phyloP scores from a whole-genome alignment of 2,329 filamentous ascomycete genomes.

The Pseudodiploospora longispora region DNA sequence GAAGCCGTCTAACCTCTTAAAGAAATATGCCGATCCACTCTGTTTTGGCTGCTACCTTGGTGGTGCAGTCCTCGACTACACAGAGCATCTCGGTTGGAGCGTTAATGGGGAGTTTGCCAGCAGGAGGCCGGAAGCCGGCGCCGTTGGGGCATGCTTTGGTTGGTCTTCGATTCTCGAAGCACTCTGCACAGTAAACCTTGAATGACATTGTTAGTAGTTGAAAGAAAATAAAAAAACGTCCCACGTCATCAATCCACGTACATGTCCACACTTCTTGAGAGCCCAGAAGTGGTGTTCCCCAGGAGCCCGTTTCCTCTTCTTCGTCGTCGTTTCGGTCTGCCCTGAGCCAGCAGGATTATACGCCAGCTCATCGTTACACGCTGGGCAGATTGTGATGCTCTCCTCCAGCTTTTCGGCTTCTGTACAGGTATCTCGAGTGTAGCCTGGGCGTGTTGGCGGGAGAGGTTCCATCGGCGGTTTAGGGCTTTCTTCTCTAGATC shows the following conservation, averaged over 20 bases:
- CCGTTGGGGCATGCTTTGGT: constrained; percentile 24
- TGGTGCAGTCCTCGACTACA: constrained; percentile 48
- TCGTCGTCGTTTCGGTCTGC: constrained; percentile 12
- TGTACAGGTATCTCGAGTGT: constrained; percentile 59
- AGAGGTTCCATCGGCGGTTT: constrained; percentile 54
- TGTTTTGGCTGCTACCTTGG: constrained; percentile 44
- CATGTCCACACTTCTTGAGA: constrained; percentile 84
- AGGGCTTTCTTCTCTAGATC: constrained; percentile 23
- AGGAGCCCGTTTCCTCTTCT: constrained; percentile 38
- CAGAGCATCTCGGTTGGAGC: constrained; percentile 36
- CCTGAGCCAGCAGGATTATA: constrained; percentile 48
- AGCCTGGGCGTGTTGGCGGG: constrained; percentile 61
- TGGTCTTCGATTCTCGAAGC: constrained; percentile 48
- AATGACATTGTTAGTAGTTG: background rate
- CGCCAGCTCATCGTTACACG: constrained; percentile 77
- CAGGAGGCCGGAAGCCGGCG: constrained; percentile 30
- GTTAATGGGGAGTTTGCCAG: constrained; percentile 17
- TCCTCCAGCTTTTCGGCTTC: constrained; percentile 45
- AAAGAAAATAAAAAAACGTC: background rate
- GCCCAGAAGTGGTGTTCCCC: constrained; percentile 87
- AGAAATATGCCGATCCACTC: constrained; percentile 57
- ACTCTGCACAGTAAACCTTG: constrained; percentile 56
- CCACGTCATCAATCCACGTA: constrained; percentile 33
- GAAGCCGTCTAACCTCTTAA: constrained; percentile 22
- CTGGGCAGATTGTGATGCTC: constrained; percentile 71